A percentile compares a stretch with the other conserved stretches of the same genome.
phyloP scores from a whole-genome alignment of 768 basidiomycete genomes.

The Auricularia heimuer region DNA sequence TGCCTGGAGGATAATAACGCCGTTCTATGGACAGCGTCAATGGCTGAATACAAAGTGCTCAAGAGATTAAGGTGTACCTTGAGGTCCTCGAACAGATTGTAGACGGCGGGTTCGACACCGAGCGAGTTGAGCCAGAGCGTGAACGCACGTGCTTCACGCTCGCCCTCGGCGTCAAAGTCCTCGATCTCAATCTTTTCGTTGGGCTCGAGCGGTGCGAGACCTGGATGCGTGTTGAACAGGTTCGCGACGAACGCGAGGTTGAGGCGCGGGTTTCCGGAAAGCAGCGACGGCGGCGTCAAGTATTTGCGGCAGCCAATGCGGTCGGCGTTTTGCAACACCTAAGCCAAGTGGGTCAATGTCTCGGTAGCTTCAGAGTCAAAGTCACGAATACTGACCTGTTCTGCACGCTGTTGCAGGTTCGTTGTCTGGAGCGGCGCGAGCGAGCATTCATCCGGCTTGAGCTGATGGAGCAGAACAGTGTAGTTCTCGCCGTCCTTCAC shows the following conservation, averaged over 20 bases:
- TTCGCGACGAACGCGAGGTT: conserved; percentile 98
- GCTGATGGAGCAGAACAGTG: conserved; percentile 88
- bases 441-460: conserved; percentile 90
- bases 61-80: conserved; percentile 34
- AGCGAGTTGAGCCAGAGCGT: conserved; percentile 97
- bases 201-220: conserved; percentile 88
- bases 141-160: conserved; percentile 95
- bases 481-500: conserved; percentile 98
- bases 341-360: too few species aligned
- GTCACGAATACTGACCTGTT: conserved; percentile 28
- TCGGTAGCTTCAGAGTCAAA: too few species aligned
- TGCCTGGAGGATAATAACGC: conserved; percentile 83
- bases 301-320: conserved; percentile 93
- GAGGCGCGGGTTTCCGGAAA: conserved; percentile 90
- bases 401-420: conserved; percentile 77
- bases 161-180: conserved; percentile 98
- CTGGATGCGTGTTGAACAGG: conserved; percentile 95
- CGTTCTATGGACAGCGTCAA: conserved; percentile 36
- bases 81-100: conserved; percentile 93
- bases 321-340: conserved; percentile 85
- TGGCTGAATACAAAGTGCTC: neutral
- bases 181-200: conserved; percentile 90
- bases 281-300: conserved; percentile 82
- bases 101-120: conserved; percentile 91
- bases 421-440: conserved; percentile 79